Evolutionary conservation across 176 grass and related monocot genomes (phyloP).

Genomic region (Oryza australiensis): DNA sequence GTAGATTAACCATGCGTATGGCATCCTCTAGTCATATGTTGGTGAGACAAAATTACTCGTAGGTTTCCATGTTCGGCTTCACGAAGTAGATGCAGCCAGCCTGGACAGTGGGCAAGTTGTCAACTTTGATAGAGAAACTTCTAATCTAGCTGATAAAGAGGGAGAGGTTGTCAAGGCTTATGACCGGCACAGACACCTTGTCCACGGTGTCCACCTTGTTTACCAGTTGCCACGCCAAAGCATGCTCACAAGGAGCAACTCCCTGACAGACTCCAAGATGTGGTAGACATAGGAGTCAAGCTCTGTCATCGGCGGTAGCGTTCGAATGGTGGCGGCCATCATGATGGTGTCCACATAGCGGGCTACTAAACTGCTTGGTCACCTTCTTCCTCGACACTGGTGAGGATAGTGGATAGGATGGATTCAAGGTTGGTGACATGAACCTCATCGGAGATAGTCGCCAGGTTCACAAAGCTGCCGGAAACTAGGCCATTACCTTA

Average conservation of each 20-base stretch:
- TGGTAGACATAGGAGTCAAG: no score
- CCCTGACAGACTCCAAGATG: no score
- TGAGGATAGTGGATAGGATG: background rate
- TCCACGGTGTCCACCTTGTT: background rate
- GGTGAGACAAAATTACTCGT: background rate
- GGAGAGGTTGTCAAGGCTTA: background rate
- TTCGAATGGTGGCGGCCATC: no score
- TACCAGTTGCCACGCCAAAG: background rate
- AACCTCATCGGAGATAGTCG: background rate
- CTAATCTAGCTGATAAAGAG: background rate
- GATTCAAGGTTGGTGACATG: background rate
- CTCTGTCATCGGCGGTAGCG: no score
- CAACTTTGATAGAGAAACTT: background rate
- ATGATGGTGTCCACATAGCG: no score
- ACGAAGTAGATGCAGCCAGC: conserved; percentile 4
- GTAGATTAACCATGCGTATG: background rate
- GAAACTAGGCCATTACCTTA: no score
- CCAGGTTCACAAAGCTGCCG: background rate
- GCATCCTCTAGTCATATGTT: background rate
- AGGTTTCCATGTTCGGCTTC: background rate
- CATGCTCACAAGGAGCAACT: no score
- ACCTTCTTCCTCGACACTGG: no score
- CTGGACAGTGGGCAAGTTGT: background rate
- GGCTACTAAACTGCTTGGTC: no score
- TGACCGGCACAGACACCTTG: background rate